These are phyloP conservation scores for Fusarium verticillioides DNA, from an alignment of 2,329 filamentous ascomycete species.

Conservation along the genomic window DNA sequence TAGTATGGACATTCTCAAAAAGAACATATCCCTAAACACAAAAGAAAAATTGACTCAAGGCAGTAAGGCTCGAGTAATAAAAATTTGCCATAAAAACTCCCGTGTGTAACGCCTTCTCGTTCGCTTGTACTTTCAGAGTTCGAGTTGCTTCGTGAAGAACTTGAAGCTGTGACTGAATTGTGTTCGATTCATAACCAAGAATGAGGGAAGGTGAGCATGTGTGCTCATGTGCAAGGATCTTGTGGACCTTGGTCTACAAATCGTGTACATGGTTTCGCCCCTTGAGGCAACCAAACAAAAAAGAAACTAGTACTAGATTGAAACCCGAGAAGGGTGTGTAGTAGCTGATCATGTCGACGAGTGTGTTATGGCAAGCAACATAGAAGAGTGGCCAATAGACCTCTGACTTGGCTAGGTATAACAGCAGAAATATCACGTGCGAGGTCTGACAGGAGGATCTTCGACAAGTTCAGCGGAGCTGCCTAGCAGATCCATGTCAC, in stretches of 20 bases:
- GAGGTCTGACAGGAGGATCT: constrained; percentile 44
- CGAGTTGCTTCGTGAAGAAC: constrained; percentile 15
- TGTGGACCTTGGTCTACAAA: constrained; percentile 41
- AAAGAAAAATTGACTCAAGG: constrained; percentile 18
- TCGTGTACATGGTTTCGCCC: constrained; percentile 35
- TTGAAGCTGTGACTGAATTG: constrained; percentile 22
- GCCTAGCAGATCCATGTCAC: constrained; percentile 59
- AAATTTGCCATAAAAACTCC: constrained; percentile 15
- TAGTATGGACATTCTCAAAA: constrained; percentile 45
- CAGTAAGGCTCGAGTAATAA: neutral
- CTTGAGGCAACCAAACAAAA: constrained; percentile 9
- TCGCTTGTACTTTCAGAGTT: constrained; percentile 27
- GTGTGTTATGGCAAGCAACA: neutral
- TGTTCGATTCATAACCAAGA: constrained; percentile 12
- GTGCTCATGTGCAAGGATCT: constrained; percentile 27
- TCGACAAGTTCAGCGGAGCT: constrained; percentile 68
- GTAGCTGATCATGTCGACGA: neutral
- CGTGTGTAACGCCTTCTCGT: constrained; percentile 35
- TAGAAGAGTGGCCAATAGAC: neutral
- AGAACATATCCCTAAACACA: constrained; percentile 26
- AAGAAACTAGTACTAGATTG: constrained; percentile 31
- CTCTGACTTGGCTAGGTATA: neutral
- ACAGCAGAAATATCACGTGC: constrained; percentile 30
- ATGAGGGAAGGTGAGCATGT: constrained; percentile 18
- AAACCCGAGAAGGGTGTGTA: constrained; percentile 7